Evolutionary conservation across 441 rosid genomes (phyloP), one percentile per base, ranked within the genome.

Genomic region (Pelargonium citronellum): DNA sequence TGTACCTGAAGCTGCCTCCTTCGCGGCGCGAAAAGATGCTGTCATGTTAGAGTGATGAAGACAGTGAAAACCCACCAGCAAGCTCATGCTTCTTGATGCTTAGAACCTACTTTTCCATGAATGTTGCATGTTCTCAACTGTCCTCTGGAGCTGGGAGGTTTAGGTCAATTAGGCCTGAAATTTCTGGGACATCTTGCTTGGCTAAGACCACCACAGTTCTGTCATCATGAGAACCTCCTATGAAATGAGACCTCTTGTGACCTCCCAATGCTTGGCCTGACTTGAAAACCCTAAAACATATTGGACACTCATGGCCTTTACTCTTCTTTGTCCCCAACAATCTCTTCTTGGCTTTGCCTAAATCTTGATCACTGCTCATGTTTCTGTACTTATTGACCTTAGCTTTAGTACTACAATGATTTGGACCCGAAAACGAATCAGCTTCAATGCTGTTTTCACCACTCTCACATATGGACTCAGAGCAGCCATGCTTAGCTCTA

Each of bases 251-350:
- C 83, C 97, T 82, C 85, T 91, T 93, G 79, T 93, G 98, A 47
- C 98, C 95, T 27, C 95, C 97, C 75, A 93, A 79, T 57, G 98
- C 98, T 82, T 89, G 97, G 39, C 91, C 98, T 44, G 98, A 91
- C 73, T 78, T 82, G 80, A 87, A 93, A 58, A 87, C 86, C 83
- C 78, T 86, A 75, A 77, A 87, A 85, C 97, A 93, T 78, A 91
- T 80, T 2, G 97, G 96, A 39, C 97, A 93, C 79, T 84, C 87
- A n/a, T 88, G 98, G 2, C 74, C 78, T 75, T 80, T 83, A 68
- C 70, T 83, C 64, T 76, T 88, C 82, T 81, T 85, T 0, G 70
- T 64, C 34, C 71, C 76, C 66, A 73, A 20, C 66, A 73, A 24
- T 74, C 80, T 85, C 77, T 72, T 81, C 34, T 69, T 72, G 69